Evolutionary conservation across 331 rosid species (phyloP), one percentile per base, ranked within the genome.

Genomic region (Pyrus hybrid): DNA sequence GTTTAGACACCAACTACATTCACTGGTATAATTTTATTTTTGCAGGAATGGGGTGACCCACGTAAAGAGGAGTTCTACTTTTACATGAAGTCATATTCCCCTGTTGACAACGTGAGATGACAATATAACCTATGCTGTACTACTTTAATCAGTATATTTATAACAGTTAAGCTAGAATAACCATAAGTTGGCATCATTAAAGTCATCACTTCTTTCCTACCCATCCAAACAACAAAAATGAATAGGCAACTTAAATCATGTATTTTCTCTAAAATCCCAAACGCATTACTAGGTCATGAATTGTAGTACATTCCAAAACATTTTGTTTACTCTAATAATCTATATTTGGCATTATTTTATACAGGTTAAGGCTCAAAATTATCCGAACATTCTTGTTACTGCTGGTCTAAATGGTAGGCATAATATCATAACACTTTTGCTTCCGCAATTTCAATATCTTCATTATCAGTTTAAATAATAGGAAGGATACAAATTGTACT

Each of bases 31-130:
- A 20, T 51, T 79, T 33, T 73, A 64, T 81, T 76, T 72, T 25
- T 85, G 86, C 91, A 93, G 98, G 97, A 93, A 81, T 93, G 98
- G 98, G 98, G 98, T 71, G 98, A 93, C 73, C 98, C 97, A 12
- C 85, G 94, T 80, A 87, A 87, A 87, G 96, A 93, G 80, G 95
- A 93, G 58, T 91, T 88, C 83, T 93, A 93, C 90, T 85, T 88
- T 81, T 93, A 91, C 86, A 93, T 93, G 93, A 93, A 93, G 80
- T 93, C 97, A 78, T 91, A 93, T 88, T 93, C 98, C 73, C 97
- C 98, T 0, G 91, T 93, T 78, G 98, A 93, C 79, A 91, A 93
- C 73, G 98, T 91, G 86, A 83, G 98, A 43, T 43, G 80, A 81
- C 72, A 74, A 76, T 65, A 20, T 21, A 57, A 67, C 53, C 25